These are phyloP conservation scores for Erythrobasidium yunnanense DNA, from an alignment of 768 basidiomycete genomes.

Conservation along the genomic window DNA sequence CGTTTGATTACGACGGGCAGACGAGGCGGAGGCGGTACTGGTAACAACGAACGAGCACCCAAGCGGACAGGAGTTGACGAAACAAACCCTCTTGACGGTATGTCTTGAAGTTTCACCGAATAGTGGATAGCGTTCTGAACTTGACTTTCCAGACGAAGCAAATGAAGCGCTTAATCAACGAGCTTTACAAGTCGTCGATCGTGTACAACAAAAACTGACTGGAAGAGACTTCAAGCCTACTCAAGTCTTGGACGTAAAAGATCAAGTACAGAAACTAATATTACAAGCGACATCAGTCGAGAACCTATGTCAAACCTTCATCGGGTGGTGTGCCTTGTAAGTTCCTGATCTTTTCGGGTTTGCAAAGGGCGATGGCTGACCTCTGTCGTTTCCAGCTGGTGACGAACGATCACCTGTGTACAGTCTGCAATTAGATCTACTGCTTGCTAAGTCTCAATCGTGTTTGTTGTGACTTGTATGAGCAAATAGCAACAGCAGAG, in stretches of 20 bases:
- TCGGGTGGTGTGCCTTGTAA: conserved; percentile 46
- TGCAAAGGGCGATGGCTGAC: background rate
- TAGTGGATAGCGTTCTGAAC: too few relatives aligned
- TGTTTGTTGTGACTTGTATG: too few relatives aligned
- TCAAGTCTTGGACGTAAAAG: conserved; percentile 56
- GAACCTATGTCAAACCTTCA: conserved; percentile 76
- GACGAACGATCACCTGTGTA: too few relatives aligned
- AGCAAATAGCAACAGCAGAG: too few relatives aligned
- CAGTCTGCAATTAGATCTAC: too few relatives aligned
- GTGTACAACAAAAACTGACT: conserved; percentile 88
- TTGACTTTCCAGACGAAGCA: conserved; percentile 58
- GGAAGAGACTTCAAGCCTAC: conserved; percentile 90
- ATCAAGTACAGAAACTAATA: conserved; percentile 86
- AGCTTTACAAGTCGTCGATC: conserved; percentile 81
- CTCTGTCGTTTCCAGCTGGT: background rate
- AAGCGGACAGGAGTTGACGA: conserved; percentile 50
- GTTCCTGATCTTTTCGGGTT: background rate
- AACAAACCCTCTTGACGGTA: conserved; percentile 84
- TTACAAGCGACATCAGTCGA: conserved; percentile 83
- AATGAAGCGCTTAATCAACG: conserved; percentile 77
- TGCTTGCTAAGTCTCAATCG: too few relatives aligned
- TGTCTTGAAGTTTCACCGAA: too few relatives aligned
- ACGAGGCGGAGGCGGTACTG: background rate
- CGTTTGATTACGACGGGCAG: conserved; percentile 27
- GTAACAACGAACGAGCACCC: conserved; percentile 1